These are phyloP conservation scores for Trichoderma orchidacearum DNA, from an alignment of 495 filamentous ascomycete genomes.

Conservation along the genomic window DNA sequence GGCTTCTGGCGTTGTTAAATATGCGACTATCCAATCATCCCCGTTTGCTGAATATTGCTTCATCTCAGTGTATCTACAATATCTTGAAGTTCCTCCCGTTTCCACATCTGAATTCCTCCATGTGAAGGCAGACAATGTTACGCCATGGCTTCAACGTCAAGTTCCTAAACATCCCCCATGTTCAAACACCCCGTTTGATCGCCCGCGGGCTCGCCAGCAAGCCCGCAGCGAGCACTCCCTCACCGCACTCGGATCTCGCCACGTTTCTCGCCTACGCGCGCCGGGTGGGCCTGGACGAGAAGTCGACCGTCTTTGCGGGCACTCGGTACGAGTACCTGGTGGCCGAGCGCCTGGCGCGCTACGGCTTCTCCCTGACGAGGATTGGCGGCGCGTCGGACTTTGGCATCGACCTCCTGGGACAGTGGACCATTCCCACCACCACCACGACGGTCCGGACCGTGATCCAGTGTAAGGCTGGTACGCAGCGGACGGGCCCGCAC, in stretches of 20 bases:
- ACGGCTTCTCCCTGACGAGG: constrained; percentile 55
- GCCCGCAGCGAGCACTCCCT: no score
- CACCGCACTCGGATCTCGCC: constrained; percentile 49
- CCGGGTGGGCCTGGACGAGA: constrained; percentile 33
- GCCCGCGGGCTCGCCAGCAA: no score
- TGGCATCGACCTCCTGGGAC: constrained; percentile 76
- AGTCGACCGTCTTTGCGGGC: constrained; percentile 44
- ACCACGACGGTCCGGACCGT: constrained; percentile 44
- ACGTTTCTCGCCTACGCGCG: constrained; percentile 62
- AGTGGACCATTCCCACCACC: constrained; percentile 51
- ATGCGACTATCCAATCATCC: no score
- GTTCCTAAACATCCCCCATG: no score
- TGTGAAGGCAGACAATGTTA: no score
- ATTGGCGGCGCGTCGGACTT: constrained; percentile 61
- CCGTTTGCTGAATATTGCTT: no score
- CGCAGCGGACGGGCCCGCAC: constrained; percentile 43
- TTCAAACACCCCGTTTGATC: no score
- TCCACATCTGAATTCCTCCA: no score
- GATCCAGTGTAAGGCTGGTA: constrained; percentile 66
- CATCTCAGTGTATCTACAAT: no score
- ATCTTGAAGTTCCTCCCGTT: no score
- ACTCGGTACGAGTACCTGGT: constrained; percentile 65
- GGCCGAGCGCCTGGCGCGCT: constrained; percentile 40
- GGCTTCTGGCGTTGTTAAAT: no score
- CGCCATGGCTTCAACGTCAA: no score